Evolutionary conservation across 768 basidiomycete species (phyloP).

Genomic region (Pulveroboletus frians): DNA sequence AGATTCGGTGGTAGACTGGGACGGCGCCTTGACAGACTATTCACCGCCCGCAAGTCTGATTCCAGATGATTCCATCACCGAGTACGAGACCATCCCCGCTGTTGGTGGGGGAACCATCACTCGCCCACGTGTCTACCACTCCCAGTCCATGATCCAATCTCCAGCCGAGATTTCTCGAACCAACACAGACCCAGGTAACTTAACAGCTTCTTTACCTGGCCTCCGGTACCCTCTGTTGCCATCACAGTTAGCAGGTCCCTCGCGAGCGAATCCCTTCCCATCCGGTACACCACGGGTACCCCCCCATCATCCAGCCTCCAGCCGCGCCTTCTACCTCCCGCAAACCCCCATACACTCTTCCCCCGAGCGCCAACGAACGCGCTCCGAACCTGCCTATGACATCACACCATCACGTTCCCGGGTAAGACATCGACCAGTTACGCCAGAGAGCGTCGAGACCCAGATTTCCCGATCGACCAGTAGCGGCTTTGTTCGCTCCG

Average conservation of each 20-base stretch:
- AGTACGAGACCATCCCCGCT: constrained; percentile 87
- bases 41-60: constrained; percentile 42
- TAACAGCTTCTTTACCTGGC: background rate
- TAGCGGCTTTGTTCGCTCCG: constrained; percentile 39
- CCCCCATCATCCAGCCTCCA: constrained; percentile 19
- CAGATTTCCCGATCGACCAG: constrained; percentile 46
- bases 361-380: constrained; percentile 4
- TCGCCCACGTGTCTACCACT: constrained; percentile 79
- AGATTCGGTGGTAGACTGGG: constrained; percentile 70
- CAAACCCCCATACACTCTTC: constrained; percentile 2
- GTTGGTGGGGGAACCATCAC: constrained; percentile 87
- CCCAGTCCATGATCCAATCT: constrained; percentile 69
- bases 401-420: constrained; percentile 23
- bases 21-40: constrained; percentile 46
- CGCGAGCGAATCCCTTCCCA: constrained; percentile 8
- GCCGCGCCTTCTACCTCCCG: constrained; percentile 11
- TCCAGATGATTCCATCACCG: constrained; percentile 43
- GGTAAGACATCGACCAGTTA: constrained; percentile 33
- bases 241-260: constrained; percentile 29
- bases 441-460: constrained; percentile 50
- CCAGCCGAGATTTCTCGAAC: constrained; percentile 25
- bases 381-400: constrained; percentile 17
- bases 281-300: constrained; percentile 8
- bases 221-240: constrained; percentile 3
- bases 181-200: constrained; percentile 53